Conservation (phyloP, 2,329 filamentous ascomycete genomes). For the Dothistroma septosporum region DNA sequence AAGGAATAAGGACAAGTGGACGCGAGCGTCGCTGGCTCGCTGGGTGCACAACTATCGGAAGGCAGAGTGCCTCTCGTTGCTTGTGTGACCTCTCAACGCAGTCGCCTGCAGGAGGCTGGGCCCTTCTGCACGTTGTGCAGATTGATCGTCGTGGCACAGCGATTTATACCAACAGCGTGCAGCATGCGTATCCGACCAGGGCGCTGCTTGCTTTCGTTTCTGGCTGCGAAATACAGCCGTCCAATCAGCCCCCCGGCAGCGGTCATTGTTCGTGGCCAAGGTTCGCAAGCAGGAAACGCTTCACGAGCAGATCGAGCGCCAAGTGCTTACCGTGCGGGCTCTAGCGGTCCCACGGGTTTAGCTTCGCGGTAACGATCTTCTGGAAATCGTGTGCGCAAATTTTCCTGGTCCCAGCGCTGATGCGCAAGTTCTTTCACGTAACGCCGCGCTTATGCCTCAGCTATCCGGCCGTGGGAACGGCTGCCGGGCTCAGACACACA, state of each 20-base stretch:
- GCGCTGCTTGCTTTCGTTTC: conserved; percentile 5
- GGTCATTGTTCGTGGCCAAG: conserved; percentile 1
- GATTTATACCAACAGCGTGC: conserved; percentile 5
- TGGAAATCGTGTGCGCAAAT: conserved; percentile 12
- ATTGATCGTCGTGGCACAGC: conserved; percentile 7
- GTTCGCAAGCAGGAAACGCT: background rate
- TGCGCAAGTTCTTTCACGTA: conserved; percentile 5
- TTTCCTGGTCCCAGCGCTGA: conserved; percentile 4
- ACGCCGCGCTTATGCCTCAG: conserved; percentile 12
- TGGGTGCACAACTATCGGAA: background rate
- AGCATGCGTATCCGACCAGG: conserved; percentile 1
- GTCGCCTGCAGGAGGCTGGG: conserved; percentile 8
- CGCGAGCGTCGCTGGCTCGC: background rate
- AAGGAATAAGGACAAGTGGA: background rate
- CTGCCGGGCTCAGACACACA: background rate
- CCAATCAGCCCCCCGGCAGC: background rate
- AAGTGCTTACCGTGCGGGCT: conserved; percentile 5
- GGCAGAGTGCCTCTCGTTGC: conserved; percentile 3
- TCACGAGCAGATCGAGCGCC: background rate
- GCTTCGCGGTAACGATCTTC: conserved; percentile 9
- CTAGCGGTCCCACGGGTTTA: background rate
- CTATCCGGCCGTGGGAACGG: background rate
- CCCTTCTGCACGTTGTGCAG: conserved; percentile 4
- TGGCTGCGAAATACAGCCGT: background rate
- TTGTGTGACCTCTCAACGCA: conserved; percentile 1